Percentiles rank a stretch among this genome's conserved stretches.
These are phyloP conservation scores for Monosporozyma solicola DNA, from an alignment of 805 yeast genomes.

Conservation along the genomic window DNA sequence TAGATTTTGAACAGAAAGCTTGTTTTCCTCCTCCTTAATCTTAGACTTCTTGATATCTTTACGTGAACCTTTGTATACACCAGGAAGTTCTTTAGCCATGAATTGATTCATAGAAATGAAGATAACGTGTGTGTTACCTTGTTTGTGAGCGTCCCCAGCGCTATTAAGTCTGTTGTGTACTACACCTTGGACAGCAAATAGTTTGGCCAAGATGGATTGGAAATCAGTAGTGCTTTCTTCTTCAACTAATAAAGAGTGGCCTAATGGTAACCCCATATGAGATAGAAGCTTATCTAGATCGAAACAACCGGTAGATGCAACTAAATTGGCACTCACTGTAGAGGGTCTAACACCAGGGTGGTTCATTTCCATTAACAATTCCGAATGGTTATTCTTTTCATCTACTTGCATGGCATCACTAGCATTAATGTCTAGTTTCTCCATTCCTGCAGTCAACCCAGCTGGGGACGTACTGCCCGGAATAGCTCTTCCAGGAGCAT, in stretches of 20 bases:
- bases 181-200: conserved; percentile 70
- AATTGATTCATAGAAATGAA: conserved; percentile 48
- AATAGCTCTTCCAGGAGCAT: not conserved
- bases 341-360: conserved; percentile 72
- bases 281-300: conserved; percentile 67
- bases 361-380: conserved; percentile 1
- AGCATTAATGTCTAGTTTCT: not conserved
- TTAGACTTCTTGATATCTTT: conserved; percentile 56
- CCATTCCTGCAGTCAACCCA: not conserved
- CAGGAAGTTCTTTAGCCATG: conserved; percentile 71
- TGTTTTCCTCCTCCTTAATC: conserved; percentile 48
- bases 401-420: not conserved
- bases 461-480: not conserved
- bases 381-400: not conserved
- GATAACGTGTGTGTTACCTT: conserved; percentile 46
- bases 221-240: conserved; percentile 89
- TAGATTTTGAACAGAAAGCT: conserved; percentile 61
- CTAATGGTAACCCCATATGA: conserved; percentile 83
- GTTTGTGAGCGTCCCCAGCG: conserved; percentile 3
- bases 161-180: conserved; percentile 48
- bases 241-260: conserved; percentile 59
- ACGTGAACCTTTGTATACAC: conserved; percentile 58
- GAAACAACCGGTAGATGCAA: conserved; percentile 70
- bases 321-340: conserved; percentile 55
- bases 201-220: conserved; percentile 55